phyloP scores from a whole-genome alignment of 2,329 filamentous ascomycete genomes.

The Sporothrix dimorphospora region DNA sequence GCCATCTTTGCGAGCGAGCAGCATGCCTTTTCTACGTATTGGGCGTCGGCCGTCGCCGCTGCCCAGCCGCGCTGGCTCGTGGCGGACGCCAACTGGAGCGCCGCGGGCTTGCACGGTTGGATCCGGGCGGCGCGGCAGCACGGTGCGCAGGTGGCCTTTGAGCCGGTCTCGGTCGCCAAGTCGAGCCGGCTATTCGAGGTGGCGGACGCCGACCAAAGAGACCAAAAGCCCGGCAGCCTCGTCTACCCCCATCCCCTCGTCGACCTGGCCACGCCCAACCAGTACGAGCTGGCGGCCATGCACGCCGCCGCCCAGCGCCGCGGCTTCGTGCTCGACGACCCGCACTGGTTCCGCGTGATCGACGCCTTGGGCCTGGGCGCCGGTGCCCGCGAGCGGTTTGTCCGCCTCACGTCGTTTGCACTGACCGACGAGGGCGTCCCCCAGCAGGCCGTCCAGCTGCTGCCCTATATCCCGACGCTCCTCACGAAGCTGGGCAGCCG shows the following conservation, averaged over 20 bases:
- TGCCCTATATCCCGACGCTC: constrained; percentile 85
- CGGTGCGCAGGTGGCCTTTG: constrained; percentile 70
- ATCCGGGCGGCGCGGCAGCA: constrained; percentile 61
- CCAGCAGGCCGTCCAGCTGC: constrained; percentile 78
- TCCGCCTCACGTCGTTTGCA: constrained; percentile 64
- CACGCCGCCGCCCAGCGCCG: constrained; percentile 68
- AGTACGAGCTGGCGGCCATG: constrained; percentile 79
- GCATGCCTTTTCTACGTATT: constrained; percentile 57
- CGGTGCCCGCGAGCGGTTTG: constrained; percentile 68
- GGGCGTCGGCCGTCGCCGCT: constrained; percentile 61
- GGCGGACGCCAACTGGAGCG: constrained; percentile 84
- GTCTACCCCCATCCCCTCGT: constrained; percentile 66
- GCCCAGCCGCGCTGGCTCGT: constrained; percentile 75
- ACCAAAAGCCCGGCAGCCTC: neutral
- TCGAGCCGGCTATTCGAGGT: constrained; percentile 66
- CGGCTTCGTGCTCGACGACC: constrained; percentile 64
- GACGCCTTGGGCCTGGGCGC: constrained; percentile 75
- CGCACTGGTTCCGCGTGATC: constrained; percentile 78
- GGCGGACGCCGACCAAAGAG: neutral
- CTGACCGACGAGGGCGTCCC: constrained; percentile 82
- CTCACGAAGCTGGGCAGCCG: constrained; percentile 78
- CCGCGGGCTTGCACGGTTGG: constrained; percentile 68
- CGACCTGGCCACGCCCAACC: constrained; percentile 80
- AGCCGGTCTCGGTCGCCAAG: constrained; percentile 87
- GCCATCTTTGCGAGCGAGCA: constrained; percentile 60